These are phyloP conservation scores for Colletotrichum eremochloae DNA, from an alignment of 2,329 filamentous ascomycete genomes.

Conservation along the genomic window DNA sequence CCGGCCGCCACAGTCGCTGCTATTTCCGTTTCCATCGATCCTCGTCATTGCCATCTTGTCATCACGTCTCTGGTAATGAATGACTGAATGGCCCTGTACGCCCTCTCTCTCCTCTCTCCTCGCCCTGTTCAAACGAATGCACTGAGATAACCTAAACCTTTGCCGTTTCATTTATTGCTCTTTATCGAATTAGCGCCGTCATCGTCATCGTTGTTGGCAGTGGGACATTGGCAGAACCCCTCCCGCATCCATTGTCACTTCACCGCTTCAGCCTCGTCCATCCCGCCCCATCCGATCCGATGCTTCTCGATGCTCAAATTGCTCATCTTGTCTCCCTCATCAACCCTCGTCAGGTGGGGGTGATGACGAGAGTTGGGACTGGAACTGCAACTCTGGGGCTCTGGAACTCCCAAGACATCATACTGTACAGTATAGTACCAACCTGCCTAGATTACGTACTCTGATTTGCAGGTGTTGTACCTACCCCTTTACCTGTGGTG, in stretches of 20 bases:
- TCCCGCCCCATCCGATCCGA: slow-evolving; percentile 27
- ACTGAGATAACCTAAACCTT: not conserved
- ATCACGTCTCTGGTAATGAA: no score
- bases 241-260: not conserved
- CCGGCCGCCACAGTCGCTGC: not conserved
- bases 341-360: slow-evolving; percentile 2
- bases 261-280: slow-evolving; percentile 5
- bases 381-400: not conserved
- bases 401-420: not conserved
- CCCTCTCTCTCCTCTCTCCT: not conserved
- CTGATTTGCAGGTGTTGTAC: no score
- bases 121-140: not conserved
- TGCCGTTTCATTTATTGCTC: not conserved
- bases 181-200: not conserved
- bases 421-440: no score
- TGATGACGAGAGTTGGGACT: not conserved
- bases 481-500: no score
- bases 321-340: slow-evolving; percentile 13
- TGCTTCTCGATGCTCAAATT: slow-evolving; percentile 23
- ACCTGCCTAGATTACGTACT: no score
- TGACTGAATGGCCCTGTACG: no score
- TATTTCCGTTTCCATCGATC: not conserved
- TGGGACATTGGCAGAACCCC: not conserved
- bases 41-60: not conserved
- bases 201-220: not conserved